These are phyloP conservation scores for Wickerhamiella azymoides DNA, from an alignment of 805 yeast genomes.

Conservation along the genomic window DNA sequence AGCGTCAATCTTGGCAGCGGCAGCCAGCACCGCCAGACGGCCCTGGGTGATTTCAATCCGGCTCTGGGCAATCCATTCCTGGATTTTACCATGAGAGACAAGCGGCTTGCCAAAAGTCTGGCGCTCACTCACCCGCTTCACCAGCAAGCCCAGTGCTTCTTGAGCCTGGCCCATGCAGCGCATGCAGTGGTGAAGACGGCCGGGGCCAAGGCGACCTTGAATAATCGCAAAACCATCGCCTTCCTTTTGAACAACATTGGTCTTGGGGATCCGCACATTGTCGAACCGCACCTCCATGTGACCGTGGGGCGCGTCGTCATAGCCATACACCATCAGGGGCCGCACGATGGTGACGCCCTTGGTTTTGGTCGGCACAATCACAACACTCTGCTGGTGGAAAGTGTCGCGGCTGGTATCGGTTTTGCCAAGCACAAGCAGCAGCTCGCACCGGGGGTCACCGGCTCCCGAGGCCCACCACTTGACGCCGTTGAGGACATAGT, in stretches of 20 bases:
- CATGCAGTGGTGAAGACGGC: slow-evolving; percentile 62
- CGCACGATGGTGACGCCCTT: slow-evolving; percentile 39
- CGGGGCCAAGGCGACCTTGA: slow-evolving; percentile 54
- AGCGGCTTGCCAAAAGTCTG: slow-evolving; percentile 39
- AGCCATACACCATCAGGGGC: slow-evolving; percentile 43
- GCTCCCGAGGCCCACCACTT: slow-evolving; percentile 66
- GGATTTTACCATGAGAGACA: slow-evolving; percentile 37
- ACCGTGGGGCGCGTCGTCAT: slow-evolving; percentile 62
- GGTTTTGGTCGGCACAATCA: slow-evolving; percentile 39
- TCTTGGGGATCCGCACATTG: slow-evolving; percentile 34
- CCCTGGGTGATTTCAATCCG: slow-evolving; percentile 43
- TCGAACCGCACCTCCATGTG: slow-evolving; percentile 46
- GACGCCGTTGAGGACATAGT: slow-evolving; percentile 40
- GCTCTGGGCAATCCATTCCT: slow-evolving; percentile 36
- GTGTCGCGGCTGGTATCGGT: slow-evolving; percentile 24
- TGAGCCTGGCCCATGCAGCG: slow-evolving; percentile 49
- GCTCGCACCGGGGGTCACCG: slow-evolving; percentile 47
- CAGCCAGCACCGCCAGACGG: slow-evolving; percentile 40
- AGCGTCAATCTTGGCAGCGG: slow-evolving; percentile 46
- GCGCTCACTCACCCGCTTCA: slow-evolving; percentile 37
- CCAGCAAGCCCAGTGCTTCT: slow-evolving; percentile 35
- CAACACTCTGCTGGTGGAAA: slow-evolving; percentile 42
- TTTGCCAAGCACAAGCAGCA: slow-evolving; percentile 42
- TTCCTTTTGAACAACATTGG: slow-evolving; percentile 32
- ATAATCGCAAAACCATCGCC: slow-evolving; percentile 52